Conservation (phyloP, 140 eudicot genomes). For the Stevia rebaudiana region DNA sequence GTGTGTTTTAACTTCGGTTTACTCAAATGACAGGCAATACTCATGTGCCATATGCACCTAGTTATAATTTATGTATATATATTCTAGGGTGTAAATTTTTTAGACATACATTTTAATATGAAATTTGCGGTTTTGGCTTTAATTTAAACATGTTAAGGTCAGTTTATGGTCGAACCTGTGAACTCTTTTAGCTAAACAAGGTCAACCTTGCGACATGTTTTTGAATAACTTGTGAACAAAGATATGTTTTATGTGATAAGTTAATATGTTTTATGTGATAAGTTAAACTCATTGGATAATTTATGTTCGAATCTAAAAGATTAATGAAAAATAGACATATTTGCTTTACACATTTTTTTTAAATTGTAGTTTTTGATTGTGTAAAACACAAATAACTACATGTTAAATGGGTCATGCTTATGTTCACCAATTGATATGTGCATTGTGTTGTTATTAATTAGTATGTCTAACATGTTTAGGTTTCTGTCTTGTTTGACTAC, state of each 20-base stretch:
- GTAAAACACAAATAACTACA: background rate
- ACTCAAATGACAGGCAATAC: constrained; percentile 22
- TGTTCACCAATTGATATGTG: background rate
- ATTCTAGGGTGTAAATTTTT: background rate
- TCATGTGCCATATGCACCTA: constrained; percentile 21
- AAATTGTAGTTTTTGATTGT: background rate
- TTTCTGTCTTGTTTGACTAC: too few relatives aligned
- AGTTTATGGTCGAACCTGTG: background rate
- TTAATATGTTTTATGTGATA: background rate
- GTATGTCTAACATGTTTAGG: background rate
- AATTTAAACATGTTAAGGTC: background rate
- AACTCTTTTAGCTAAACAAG: background rate
- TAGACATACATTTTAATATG: too few relatives aligned
- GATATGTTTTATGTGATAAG: background rate
- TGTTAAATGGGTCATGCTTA: background rate
- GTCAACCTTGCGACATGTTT: background rate
- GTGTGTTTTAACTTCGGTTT: constrained; percentile 1
- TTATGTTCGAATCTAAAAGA: background rate
- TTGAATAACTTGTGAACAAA: background rate
- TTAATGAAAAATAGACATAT: background rate
- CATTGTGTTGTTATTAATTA: background rate
- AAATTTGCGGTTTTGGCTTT: background rate
- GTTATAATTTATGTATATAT: constrained; percentile 4
- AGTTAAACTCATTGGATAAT: background rate
- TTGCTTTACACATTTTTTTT: background rate